Base-by-base conservation (phyloP, 1,284 basidiomycete genomes). In the Thelephora terrestris region DNA sequence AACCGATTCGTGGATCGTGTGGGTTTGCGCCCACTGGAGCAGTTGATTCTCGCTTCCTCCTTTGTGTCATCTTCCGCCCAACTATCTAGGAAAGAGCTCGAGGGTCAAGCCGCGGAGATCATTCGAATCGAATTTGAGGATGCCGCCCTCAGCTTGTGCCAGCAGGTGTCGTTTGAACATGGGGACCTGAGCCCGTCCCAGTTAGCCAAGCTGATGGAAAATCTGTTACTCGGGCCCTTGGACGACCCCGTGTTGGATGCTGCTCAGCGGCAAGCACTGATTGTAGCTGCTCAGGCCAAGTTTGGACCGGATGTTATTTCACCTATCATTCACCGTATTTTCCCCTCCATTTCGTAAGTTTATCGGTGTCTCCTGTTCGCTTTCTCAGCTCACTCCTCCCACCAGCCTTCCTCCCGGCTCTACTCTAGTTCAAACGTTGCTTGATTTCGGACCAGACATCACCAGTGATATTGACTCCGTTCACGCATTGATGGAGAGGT, bases 1-100 rank as follows among this genome's bases (percentile, higher is more conserved):
- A 66, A 76, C 53, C 77, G 85, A 67, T 90, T 91, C 60, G 74
- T 76, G 50, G 84, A 90, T 68, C 78, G 85, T 50, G 69, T 87
- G 44, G 81, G 83, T 45, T 72, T 91, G 34, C 76, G 79, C 42
- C 76, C 89, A n/a, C 75, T 91, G 51, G 90, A 92, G 64, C 75
- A 77, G 48, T 70, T 91, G 53, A 75, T 91, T 43, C 72, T 91
- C 25, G 80, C 81, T 39, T 78, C 86, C 24, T 79, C 87, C 45
- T 77, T 91, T 54, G 72, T 85, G 48, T 25, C 25, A 5, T 21
- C 39, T 42, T 42, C 39, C 21, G 74, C 79, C 37, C 74, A 77
- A n/a, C 74, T 77, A 27, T 77, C 78, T 16, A 76, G 85, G 48
- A 79, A 78, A 61, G 86, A 89, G 53, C 71, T 91, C n/a, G 70